Conservation (phyloP, 2,329 filamentous ascomycete species). For the Dothideomycetes sp. region DNA sequence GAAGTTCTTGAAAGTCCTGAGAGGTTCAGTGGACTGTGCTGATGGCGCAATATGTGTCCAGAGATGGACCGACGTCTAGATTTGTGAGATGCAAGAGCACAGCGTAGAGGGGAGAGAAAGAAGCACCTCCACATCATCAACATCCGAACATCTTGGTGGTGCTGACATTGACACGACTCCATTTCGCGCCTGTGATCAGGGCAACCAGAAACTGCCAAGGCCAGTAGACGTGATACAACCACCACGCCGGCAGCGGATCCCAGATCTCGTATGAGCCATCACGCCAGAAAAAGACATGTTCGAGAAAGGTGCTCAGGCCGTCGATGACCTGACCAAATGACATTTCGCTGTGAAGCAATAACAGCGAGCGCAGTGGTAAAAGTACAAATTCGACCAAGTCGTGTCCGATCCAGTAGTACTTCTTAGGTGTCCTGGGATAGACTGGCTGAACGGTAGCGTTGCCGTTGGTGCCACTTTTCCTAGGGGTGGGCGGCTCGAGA, state of each 20-base stretch:
- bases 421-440: constrained; percentile 12
- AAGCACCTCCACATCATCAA: too few relatives aligned
- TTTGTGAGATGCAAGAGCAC: too few relatives aligned
- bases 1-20: too few relatives aligned
- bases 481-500: constrained; percentile 19
- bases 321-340: constrained; percentile 16
- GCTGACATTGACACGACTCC: constrained; percentile 58
- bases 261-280: constrained; percentile 39
- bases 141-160: constrained; percentile 49
- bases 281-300: constrained; percentile 35
- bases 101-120: too few relatives aligned
- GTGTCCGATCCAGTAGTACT: constrained; percentile 57
- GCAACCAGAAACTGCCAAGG: constrained; percentile 38
- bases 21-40: too few relatives aligned
- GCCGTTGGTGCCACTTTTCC: constrained; percentile 13
- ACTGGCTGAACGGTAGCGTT: constrained; percentile 14
- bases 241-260: constrained; percentile 41
- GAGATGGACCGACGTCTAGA: too few relatives aligned
- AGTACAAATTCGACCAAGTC: constrained; percentile 47
- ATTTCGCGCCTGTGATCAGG: constrained; percentile 37
- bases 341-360: constrained; percentile 18
- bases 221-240: constrained; percentile 44
- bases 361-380: constrained; percentile 32
- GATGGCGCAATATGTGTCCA: too few relatives aligned
- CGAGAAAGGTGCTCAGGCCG: constrained; percentile 21